Evolutionary conservation across 768 basidiomycete genomes (phyloP).

Genomic region (Hypholoma fasciculare): DNA sequence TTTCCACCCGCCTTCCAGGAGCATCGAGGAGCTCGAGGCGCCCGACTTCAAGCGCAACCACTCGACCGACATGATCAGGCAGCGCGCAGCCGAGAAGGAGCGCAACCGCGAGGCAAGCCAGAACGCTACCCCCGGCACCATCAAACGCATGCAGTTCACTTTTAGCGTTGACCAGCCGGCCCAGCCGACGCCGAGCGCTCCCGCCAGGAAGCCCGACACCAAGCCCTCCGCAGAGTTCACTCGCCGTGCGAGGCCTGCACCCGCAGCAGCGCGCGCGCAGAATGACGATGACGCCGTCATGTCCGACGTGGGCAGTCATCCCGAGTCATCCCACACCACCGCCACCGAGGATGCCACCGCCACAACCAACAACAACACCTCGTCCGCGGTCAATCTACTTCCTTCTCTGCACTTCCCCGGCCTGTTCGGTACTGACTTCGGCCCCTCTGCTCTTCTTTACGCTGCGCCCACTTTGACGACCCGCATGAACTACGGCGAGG

Average conservation of each 20-base stretch:
- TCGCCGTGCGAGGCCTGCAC: constrained; percentile 37
- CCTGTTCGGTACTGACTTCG: constrained; percentile 74
- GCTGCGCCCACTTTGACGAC: constrained; percentile 67
- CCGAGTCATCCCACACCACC: constrained; percentile 16
- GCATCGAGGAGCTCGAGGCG: constrained; percentile 82
- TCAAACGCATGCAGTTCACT: constrained; percentile 90
- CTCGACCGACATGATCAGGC: constrained; percentile 78
- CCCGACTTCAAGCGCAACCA: constrained; percentile 80
- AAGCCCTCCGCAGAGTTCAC: constrained; percentile 68
- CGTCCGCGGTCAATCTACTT: constrained; percentile 15
- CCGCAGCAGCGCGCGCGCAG: constrained; percentile 30
- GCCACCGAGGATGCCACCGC: constrained; percentile 21
- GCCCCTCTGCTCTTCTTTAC: constrained; percentile 73
- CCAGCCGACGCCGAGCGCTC: constrained; percentile 41
- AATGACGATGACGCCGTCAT: constrained; percentile 24
- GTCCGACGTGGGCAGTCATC: constrained; percentile 28
- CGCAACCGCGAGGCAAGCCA: constrained; percentile 71
- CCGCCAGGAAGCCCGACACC: constrained; percentile 64
- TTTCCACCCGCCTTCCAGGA: constrained; percentile 42
- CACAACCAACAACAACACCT: constrained; percentile 7
- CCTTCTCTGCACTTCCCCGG: constrained; percentile 67
- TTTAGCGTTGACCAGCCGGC: constrained; percentile 78
- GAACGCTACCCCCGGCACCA: constrained; percentile 65
- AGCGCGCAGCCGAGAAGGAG: constrained; percentile 81
- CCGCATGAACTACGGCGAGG: constrained; percentile 78